Evolutionary conservation across 2,329 filamentous ascomycete species (phyloP), one percentile per base, ranked within the genome.

Genomic region (Colletotrichum sublineola): DNA sequence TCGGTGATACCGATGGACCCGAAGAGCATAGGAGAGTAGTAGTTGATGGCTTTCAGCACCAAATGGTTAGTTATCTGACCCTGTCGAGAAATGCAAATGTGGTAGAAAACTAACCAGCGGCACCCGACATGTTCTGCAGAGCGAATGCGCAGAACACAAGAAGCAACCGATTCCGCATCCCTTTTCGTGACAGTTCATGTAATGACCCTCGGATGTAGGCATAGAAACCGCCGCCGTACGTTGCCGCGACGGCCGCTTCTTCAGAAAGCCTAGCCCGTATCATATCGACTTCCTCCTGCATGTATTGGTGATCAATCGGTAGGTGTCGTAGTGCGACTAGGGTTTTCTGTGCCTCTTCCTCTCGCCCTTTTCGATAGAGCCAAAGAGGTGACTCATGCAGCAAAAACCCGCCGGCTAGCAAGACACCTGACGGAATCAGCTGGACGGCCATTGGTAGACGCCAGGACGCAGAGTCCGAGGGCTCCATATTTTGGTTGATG

Each of bases 361-460:
- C 63, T 0, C 76, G 64, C 1, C 73, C 75, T 61, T 77, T 77
- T 2, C 73, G 66, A 55, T 75, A 71, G 14, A 77, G 75, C 76
- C 76, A 76, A 2, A 76, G 67, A 1, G 76, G 76, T 11, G 75
- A 76, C 36, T 77, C 76, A 29, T 64, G 74, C 6, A 84, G 76
- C 66, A 86, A 81, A 65, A 84, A 85, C 0, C 83, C 85, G 1
- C 86, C 82, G 7, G 80, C 33, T 70, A 87, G 80, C 33, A 87
- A 79, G 3, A 84, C 74, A 6, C 81, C 80, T 0, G 84, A 81
- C 7, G 86, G 86, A 3, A 86, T 78, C 9, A 84, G 77, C 73
- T 85, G 83, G 20, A 88, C 81, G 0, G 83, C 86, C 77, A 87
- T 84, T 8, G 86, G 86, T 50, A 88, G 82, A 8, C 84, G 80